These are phyloP conservation scores for Wallacemonas rigidus DNA, from an alignment of 208 protist species.

Conservation along the genomic window DNA sequence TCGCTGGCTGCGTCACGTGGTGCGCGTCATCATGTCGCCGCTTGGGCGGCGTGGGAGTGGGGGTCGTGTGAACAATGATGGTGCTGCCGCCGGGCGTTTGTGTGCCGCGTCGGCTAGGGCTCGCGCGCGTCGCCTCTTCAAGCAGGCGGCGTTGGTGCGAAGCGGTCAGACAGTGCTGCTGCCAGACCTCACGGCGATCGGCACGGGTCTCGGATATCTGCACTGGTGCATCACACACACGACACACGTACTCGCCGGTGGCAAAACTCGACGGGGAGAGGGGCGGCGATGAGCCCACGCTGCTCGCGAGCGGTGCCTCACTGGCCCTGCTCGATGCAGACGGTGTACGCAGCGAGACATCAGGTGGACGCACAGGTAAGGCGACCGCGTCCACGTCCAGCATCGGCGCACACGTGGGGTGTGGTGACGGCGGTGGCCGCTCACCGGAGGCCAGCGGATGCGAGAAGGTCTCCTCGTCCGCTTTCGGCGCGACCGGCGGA, in stretches of 20 bases:
- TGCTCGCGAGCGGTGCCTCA: neutral
- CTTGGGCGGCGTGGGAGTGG: neutral
- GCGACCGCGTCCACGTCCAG: neutral
- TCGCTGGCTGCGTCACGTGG: neutral
- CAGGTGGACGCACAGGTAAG: neutral
- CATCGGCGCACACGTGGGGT: neutral
- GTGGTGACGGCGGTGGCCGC: too few relatives aligned
- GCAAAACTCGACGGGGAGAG: neutral
- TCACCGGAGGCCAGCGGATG: too few relatives aligned
- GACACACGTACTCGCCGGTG: slow-evolving; percentile 1
- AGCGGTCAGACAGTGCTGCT: slow-evolving; percentile 21
- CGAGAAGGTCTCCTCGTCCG: too few relatives aligned
- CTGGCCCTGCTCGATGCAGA: neutral
- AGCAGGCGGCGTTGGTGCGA: slow-evolving; percentile 26
- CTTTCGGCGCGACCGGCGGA: too few relatives aligned
- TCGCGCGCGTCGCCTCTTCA: slow-evolving; percentile 5
- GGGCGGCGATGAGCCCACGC: neutral
- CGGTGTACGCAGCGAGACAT: slow-evolving; percentile 4
- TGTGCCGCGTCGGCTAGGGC: neutral
- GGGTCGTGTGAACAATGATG: slow-evolving; percentile 5
- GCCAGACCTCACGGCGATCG: slow-evolving; percentile 11
- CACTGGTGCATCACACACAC: slow-evolving; percentile 6
- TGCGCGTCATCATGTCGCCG: neutral
- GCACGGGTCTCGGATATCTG: neutral
- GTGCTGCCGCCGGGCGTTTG: neutral